Conservation (phyloP, 352 stramenopile species). For the Phytophthora idaei region DNA sequence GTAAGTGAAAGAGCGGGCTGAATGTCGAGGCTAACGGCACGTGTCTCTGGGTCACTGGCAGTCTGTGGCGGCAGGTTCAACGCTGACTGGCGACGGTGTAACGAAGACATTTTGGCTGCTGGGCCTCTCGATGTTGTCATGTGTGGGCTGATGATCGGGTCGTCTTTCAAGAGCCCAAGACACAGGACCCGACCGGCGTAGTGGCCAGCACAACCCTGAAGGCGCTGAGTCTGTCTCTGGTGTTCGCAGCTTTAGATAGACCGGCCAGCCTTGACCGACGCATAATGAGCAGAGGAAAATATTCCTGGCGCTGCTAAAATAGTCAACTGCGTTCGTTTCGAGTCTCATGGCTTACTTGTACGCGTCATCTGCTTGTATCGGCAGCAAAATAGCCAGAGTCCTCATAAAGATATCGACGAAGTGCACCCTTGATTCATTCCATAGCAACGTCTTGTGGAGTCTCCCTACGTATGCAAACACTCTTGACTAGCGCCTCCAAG, state of each 20-base stretch:
- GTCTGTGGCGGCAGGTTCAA: constrained; percentile 32
- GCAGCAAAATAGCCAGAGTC: background rate
- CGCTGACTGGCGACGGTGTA: constrained; percentile 53
- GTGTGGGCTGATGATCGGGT: constrained; percentile 8
- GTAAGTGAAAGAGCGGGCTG: constrained; percentile 23
- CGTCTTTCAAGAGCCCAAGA: constrained; percentile 26
- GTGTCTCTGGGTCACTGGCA: constrained; percentile 6
- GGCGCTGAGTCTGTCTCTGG: constrained; percentile 29
- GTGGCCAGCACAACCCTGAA: constrained; percentile 13
- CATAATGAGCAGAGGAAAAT: background rate
- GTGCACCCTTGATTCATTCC: constrained; percentile 20
- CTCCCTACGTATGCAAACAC: constrained; percentile 29
- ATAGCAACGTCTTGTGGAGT: constrained; percentile 23
- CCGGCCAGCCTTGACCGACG: background rate
- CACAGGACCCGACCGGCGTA: constrained; percentile 8
- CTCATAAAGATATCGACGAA: background rate
- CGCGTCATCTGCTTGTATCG: constrained; percentile 3
- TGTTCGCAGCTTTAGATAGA: constrained; percentile 37
- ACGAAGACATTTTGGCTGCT: constrained; percentile 44
- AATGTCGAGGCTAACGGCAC: constrained; percentile 3
- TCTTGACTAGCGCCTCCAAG: constrained; percentile 31
- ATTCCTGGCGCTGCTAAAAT: constrained; percentile 28
- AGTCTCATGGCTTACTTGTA: background rate
- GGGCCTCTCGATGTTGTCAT: constrained; percentile 39
- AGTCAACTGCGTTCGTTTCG: constrained; percentile 38